Base-by-base conservation (phyloP, 176 grass and related monocot species). In the Oryza longistaminata region DNA sequence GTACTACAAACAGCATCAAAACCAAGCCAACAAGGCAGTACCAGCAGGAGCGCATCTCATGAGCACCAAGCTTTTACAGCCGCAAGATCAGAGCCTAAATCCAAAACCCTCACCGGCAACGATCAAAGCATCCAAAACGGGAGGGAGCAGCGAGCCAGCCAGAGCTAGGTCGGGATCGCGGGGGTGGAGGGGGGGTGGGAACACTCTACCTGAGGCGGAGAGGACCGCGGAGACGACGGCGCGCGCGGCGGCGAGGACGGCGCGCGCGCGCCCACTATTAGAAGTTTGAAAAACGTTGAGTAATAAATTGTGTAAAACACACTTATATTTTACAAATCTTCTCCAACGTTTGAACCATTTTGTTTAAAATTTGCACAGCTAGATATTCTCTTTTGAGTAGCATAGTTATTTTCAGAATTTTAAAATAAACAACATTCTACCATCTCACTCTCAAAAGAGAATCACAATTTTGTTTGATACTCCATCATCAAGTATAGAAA, bases 161-260 rank as follows among this genome's bases (percentile, higher is more conserved):
- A 46, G 26, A 60, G 16, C 8, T 39, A 17, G 17, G 11, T 16
- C 45, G 24, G 68, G 80, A 68, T 79, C 68, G 31, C 11, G 48
- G 35, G 61, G 26, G 40, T 35, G 34, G 31, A 39, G 5, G 26
- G 40, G 45, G 34, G 5, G 26, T 29, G 45, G 34, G 31, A 6
- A 37, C 35, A 69, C 80, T 83, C 68, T 43, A 90, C 88, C 88
- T 35, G 80, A 87, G 62, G 61, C 42, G 62, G 84, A 9, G 39
- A 90, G 80, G 61, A 90, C 88, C 9, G 74, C 29, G 22, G 85
- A 87, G 74, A 90, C 88, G 62, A 90, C 88, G 3, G 80, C 80
- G 45, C 80, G 74, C 29, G 88, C 80, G 17, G 62, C 84, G 15
- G 80, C 27, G 31, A 90, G 84, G 16, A 90, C 80, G 11, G 75